Evolutionary conservation across 2,329 filamentous ascomycete species (phyloP), one percentile per base, ranked within the genome.

Genomic region (Atkinsonella hypoxylon): DNA sequence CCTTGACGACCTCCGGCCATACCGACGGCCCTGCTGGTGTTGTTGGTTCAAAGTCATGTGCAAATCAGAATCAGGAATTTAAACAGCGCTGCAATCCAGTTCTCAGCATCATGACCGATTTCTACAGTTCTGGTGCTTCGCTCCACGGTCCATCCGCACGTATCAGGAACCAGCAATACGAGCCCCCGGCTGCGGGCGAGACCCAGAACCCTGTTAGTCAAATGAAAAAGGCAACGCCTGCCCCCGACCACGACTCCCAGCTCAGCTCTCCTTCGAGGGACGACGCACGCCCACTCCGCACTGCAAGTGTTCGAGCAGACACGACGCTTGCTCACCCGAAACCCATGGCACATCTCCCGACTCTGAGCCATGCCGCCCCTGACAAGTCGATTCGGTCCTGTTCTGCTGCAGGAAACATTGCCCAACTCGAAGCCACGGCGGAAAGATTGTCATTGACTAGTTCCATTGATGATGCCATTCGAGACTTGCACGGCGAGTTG

Each of bases 381-480:
- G 82, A 85, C 61, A 68, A 79, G 46, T 78, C 78, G 61, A 73
- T 74, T 47, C 73, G 81, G 51, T 78, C 82, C 52, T 79, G 77
- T 26, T 79, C 79, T 32, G 82, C 79, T 62, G 68, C 76, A 17
- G 76, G 75, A 62, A 89, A 85, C 68, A 82, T 90, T 55, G 81
- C 83, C 56, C 79, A 82, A 47, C 78, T 90, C 55, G 86, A 91
- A 66, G 82, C 84, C 56, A 83, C 81, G 11, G 86, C 86, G 46
- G 85, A 89, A 66, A 77, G 81, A 56, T 73, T 90, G 64, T 87
- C 83, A 58, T 78, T 79, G 70, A 83, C 81, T 51, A 86, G 82
- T 55, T 87, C 86, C 54, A 85, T 89, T 61, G 85, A 85, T 59
- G 80, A 86, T 70, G 85, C 87, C 58, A 90, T 89, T 59, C 78